These are phyloP conservation scores for Mycena sanguinolenta DNA, from an alignment of 768 basidiomycete species.

Conservation along the genomic window DNA sequence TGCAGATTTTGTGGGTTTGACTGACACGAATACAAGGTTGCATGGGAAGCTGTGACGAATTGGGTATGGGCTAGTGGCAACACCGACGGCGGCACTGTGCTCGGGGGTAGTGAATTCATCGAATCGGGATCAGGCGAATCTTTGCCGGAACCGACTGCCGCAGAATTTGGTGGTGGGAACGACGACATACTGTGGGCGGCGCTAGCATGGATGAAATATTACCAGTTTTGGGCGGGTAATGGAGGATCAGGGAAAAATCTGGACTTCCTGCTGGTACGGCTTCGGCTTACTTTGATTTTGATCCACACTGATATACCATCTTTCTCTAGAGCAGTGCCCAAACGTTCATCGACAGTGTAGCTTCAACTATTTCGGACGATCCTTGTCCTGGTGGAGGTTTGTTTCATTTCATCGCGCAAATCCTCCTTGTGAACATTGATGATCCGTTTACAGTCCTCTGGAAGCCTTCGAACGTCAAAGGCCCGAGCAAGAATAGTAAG, in stretches of 20 bases:
- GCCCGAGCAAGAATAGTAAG: slow-evolving; percentile 23
- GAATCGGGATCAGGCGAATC: background rate
- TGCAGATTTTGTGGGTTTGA: background rate
- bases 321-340: background rate
- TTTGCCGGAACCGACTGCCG: background rate
- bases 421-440: background rate
- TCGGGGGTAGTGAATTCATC: slow-evolving; percentile 1
- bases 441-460: slow-evolving; percentile 2
- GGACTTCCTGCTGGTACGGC: background rate
- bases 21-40: slow-evolving; percentile 4
- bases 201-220: slow-evolving; percentile 12
- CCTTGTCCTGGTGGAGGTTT: slow-evolving; percentile 22
- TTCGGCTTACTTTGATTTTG: background rate
- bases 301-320: background rate
- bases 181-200: slow-evolving; percentile 21
- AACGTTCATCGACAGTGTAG: slow-evolving; percentile 17
- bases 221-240: background rate
- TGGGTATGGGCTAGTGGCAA: background rate
- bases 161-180: slow-evolving; percentile 12
- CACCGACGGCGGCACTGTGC: background rate
- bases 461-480: background rate
- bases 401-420: background rate
- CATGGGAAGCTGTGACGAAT: slow-evolving; percentile 9
- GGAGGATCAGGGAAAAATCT: background rate
- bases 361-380: background rate